A percentile compares a stretch with the other conserved stretches of the same genome.
Conservation (phyloP, 2,329 filamentous ascomycete species). For the Immersiporthe knoxdaviesiana region DNA sequence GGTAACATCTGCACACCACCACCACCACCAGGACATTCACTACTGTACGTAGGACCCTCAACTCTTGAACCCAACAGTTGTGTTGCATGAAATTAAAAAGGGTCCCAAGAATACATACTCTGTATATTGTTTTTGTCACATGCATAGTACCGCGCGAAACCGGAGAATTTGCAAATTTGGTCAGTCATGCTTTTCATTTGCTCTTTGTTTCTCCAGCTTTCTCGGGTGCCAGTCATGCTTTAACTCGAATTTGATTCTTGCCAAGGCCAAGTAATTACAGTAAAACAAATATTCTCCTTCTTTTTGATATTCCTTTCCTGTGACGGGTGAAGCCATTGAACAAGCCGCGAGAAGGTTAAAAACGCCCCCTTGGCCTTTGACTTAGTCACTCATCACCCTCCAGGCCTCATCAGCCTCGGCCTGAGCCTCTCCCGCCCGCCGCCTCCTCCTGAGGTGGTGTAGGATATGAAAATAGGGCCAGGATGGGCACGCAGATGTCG, state of each 20-base stretch:
- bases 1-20: neutral
- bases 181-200: neutral
- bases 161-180: neutral
- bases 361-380: neutral
- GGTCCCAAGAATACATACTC: neutral
- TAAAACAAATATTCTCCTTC: neutral
- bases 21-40: neutral
- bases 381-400: slow-evolving; percentile 36
- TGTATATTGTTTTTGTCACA: neutral
- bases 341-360: neutral
- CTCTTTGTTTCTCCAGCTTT: neutral
- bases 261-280: neutral
- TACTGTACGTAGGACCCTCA: neutral
- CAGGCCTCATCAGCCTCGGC: slow-evolving; percentile 37
- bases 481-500: slow-evolving; percentile 44
- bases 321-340: too few relatives aligned
- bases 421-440: slow-evolving; percentile 16
- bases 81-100: too few relatives aligned
- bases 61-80: too few relatives aligned
- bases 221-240: neutral
- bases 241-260: neutral
- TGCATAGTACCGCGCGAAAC: neutral
- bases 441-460: slow-evolving; percentile 38
- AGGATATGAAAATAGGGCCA: slow-evolving; percentile 46
- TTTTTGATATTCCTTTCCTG: neutral